These are phyloP conservation scores for Penicillium brasilianum DNA, from an alignment of 2,329 filamentous ascomycete species.

Conservation along the genomic window DNA sequence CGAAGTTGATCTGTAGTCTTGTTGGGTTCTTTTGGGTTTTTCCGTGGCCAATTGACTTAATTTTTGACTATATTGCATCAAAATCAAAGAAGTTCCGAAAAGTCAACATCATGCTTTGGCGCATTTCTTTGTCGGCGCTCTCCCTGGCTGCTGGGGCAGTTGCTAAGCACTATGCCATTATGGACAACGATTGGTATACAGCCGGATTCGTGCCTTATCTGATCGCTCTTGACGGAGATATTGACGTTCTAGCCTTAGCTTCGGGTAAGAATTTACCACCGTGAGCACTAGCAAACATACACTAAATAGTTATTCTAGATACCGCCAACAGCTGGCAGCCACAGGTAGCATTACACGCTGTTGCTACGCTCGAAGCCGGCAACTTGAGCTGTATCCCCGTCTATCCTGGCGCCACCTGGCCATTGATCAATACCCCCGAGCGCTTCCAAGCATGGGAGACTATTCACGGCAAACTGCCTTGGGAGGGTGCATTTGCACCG, in stretches of 20 bases:
- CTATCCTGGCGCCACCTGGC: constrained; percentile 53
- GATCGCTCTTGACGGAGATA: constrained; percentile 51
- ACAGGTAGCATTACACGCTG: constrained; percentile 53
- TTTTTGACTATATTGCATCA: background rate
- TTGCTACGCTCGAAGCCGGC: constrained; percentile 55
- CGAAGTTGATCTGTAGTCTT: background rate
- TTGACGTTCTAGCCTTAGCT: constrained; percentile 51
- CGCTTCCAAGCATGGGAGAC: constrained; percentile 53
- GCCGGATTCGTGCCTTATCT: constrained; percentile 52
- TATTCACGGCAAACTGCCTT: constrained; percentile 52
- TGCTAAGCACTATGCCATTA: constrained; percentile 42
- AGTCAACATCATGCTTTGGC: constrained; percentile 19
- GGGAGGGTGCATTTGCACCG: constrained; percentile 53
- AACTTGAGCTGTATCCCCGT: constrained; percentile 57
- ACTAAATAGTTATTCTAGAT: constrained; percentile 26
- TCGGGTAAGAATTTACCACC: constrained; percentile 24
- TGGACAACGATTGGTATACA: constrained; percentile 56
- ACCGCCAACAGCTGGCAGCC: constrained; percentile 55
- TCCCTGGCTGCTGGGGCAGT: constrained; percentile 17
- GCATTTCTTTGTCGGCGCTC: constrained; percentile 20
- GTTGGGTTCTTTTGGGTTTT: background rate
- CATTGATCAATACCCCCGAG: constrained; percentile 53
- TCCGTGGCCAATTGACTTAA: background rate
- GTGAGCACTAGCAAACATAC: background rate
- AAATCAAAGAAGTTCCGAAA: background rate